Conservation (phyloP, 164 flowering plant genomes). For the Protea cynaroides region DNA sequence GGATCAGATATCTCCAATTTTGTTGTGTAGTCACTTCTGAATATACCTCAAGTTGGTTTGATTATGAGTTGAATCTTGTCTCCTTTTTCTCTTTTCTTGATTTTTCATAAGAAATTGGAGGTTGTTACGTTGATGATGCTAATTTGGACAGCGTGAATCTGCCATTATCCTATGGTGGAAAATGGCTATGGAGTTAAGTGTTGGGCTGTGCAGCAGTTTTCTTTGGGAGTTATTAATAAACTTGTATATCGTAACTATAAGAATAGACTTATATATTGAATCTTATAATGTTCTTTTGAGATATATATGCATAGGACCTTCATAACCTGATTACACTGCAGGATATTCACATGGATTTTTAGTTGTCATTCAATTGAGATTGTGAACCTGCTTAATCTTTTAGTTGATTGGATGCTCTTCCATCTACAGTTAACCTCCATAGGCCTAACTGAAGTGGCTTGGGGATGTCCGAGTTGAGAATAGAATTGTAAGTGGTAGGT, state of each 20-base stretch:
- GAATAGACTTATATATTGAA: conserved; percentile 6
- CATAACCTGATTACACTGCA: conserved; percentile 2
- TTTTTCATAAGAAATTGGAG: neutral
- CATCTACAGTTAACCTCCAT: conserved; percentile 13
- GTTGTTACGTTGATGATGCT: neutral
- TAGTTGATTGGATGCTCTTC: conserved; percentile 9
- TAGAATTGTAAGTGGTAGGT: conserved; percentile 18
- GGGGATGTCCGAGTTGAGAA: conserved; percentile 9
- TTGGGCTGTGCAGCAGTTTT: conserved; percentile 10
- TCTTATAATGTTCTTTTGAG: conserved; percentile 7
- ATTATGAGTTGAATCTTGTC: neutral
- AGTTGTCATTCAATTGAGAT: conserved; percentile 9
- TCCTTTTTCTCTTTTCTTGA: neutral
- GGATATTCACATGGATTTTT: conserved; percentile 5
- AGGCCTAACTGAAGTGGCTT: neutral
- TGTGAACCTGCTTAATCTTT: conserved; percentile 21
- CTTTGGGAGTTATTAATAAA: conserved; percentile 3
- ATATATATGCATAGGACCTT: conserved; percentile 8
- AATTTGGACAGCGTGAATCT: neutral
- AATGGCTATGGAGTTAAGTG: conserved; percentile 1
- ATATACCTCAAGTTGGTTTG: neutral
- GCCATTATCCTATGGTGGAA: neutral
- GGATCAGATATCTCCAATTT: neutral
- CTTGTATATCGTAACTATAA: conserved; percentile 8
- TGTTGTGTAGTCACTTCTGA: neutral